Percentiles rank a stretch among this genome's conserved stretches.
These are phyloP conservation scores for Vaccinium vitisidaea DNA, from an alignment of 148 eudicot genomes.

Conservation along the genomic window DNA sequence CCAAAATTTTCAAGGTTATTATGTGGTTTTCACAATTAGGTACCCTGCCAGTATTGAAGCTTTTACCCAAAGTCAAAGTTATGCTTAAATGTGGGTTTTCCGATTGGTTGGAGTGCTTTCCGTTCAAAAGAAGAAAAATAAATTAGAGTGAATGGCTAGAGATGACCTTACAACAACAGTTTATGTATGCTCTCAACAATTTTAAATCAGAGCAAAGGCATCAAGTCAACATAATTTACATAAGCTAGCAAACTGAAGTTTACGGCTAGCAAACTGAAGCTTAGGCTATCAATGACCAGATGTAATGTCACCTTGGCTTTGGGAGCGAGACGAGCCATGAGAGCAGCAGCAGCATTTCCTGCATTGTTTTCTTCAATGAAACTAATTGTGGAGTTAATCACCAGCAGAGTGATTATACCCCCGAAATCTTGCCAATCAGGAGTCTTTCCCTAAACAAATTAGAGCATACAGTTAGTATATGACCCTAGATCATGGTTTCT, in stretches of 20 bases:
- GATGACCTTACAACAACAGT: not conserved
- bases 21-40: not conserved
- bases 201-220: not conserved
- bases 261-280: not conserved
- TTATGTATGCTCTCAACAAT: not conserved
- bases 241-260: not conserved
- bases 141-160: not conserved
- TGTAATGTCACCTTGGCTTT: conserved; percentile 79
- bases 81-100: not conserved
- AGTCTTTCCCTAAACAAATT: conserved; percentile 67
- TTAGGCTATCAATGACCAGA: not conserved
- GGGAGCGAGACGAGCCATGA: conserved; percentile 98
- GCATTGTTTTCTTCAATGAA: conserved; percentile 98
- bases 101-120: not conserved
- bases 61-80: not conserved
- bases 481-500: not conserved
- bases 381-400: conserved; percentile 96
- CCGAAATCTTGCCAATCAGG: conserved; percentile 99
- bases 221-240: not conserved
- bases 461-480: not conserved
- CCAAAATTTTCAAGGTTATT: not conserved
- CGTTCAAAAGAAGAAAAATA: not conserved
- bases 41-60: not conserved
- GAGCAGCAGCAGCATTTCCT: conserved; percentile 99
- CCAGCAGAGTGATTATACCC: conserved; percentile 87